Base-by-base conservation (phyloP, 495 filamentous ascomycete genomes). In the Aspergillus haitiensis region DNA sequence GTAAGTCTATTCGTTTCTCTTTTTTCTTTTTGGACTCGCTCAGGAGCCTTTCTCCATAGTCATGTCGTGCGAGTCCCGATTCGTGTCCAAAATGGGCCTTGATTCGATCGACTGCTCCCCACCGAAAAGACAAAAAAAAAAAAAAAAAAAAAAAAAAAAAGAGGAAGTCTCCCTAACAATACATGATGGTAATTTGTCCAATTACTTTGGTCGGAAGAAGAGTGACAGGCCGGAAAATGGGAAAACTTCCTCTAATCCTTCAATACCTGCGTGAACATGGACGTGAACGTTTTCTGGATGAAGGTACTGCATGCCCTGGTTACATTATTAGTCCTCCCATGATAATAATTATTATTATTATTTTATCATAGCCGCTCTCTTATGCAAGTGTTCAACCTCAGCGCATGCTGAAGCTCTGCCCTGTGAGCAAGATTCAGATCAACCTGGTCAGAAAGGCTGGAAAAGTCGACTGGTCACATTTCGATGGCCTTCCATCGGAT, bases 381-480 rank as follows among this genome's bases (percentile, higher is more conserved):
- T 15, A 42, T 42, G 39, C 39, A 11, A 42, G 39, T 42, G 39
- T 42, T 42, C 39, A 42, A 42, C 15, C 5, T 42, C 7, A 42
- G 39, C 5, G 39, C 9, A 27, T 27, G 21, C 39, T 11, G 9
- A 42, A 42, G 5, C 39, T 27, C 5, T 40, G n/a, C 37, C 37
- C 37, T 40, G 37, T n/a, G 3, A 40, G 37, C 10, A n/a, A 40
- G 37, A 40, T 40, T n/a, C 37, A 8, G 37, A 10, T n/a, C 37
- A 9, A 40, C 37, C 37, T 27, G 21, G 21, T 27, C 21, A 27
- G 21, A 40, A n/a, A 40, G 9, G n/a, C 5, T n/a, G 6, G 44
- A 16, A 47, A 47, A 47, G 5, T 21, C 10, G 44, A 47, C 15
- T 47, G n/a, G 15, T 47, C 44, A 47, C 16, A 47, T 47, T 47